phyloP scores from a whole-genome alignment of 78 protist genomes.

The Planoprotostelium fungivorum region DNA sequence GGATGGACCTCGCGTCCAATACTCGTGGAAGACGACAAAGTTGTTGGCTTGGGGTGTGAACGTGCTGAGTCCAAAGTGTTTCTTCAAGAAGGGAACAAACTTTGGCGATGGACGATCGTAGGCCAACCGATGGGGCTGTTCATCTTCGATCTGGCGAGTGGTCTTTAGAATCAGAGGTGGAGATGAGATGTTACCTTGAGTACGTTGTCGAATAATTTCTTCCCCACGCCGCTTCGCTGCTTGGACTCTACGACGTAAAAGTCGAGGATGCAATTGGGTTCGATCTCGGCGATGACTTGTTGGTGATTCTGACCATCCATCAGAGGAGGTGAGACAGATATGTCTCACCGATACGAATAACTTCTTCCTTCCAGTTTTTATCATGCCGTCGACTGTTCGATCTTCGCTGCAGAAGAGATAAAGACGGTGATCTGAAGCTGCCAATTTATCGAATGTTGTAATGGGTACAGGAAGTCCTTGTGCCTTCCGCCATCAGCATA shows the following conservation, averaged over 20 bases:
- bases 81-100: constrained; percentile 44
- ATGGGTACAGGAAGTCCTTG: not conserved
- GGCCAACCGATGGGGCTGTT: constrained; percentile 13
- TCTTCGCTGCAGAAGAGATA: not conserved
- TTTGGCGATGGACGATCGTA: constrained; percentile 73
- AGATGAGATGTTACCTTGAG: not conserved
- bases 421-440: not conserved
- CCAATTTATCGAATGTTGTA: not conserved
- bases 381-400: not conserved
- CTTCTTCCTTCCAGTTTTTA: not conserved
- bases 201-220: not conserved
- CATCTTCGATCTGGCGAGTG: constrained; percentile 2
- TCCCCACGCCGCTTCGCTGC: not conserved
- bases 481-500: not conserved
- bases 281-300: not conserved
- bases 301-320: not conserved
- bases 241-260: not conserved
- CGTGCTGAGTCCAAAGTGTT: constrained; percentile 29
- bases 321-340: not conserved
- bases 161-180: not conserved
- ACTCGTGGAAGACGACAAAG: constrained; percentile 43
- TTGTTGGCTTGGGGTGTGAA: constrained; percentile 44
- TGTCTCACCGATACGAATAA: not conserved
- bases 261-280: not conserved
- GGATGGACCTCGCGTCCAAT: not conserved